A percentile compares a stretch with the other conserved stretches of the same genome.
Evolutionary conservation across 371 early-diverging fungal species (phyloP).

Genomic region (Catenaria anguillulae): DNA sequence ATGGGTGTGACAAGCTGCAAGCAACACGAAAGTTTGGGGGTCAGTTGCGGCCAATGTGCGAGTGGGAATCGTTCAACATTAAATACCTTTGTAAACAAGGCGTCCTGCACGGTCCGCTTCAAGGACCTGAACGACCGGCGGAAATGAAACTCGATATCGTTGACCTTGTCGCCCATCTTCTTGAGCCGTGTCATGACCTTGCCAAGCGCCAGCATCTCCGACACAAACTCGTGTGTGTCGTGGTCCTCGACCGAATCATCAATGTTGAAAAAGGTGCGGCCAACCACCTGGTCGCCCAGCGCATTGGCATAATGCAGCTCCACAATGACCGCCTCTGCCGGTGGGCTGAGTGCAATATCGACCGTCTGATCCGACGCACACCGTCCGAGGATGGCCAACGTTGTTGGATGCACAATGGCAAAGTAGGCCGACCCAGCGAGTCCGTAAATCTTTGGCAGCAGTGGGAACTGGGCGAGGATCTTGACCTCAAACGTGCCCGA

Average conservation of each 20-base stretch:
- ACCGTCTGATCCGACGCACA: background rate
- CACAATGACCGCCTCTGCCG: background rate
- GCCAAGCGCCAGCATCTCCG: slow-evolving; percentile 74
- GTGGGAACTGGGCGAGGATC: background rate
- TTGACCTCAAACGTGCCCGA: background rate
- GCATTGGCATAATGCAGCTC: background rate
- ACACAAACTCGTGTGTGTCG: slow-evolving; percentile 64
- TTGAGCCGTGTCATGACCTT: slow-evolving; percentile 61
- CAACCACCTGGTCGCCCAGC: background rate
- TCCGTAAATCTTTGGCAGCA: background rate
- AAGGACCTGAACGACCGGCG: slow-evolving; percentile 59
- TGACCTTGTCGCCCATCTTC: slow-evolving; percentile 75
- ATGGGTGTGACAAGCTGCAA: background rate
- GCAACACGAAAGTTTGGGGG: too few relatives aligned
- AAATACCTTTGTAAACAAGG: background rate
- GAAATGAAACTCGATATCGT: slow-evolving; percentile 82
- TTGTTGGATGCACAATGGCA: background rate
- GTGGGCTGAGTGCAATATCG: background rate
- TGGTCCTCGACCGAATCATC: slow-evolving; percentile 34
- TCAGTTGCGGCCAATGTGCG: too few relatives aligned
- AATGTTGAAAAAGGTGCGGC: background rate
- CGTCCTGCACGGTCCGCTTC: slow-evolving; percentile 31
- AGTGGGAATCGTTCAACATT: too few relatives aligned
- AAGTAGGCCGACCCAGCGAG: background rate
- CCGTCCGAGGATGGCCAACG: background rate